phyloP scores from a whole-genome alignment of 331 rosid genomes.

The Acacia pycnantha region DNA sequence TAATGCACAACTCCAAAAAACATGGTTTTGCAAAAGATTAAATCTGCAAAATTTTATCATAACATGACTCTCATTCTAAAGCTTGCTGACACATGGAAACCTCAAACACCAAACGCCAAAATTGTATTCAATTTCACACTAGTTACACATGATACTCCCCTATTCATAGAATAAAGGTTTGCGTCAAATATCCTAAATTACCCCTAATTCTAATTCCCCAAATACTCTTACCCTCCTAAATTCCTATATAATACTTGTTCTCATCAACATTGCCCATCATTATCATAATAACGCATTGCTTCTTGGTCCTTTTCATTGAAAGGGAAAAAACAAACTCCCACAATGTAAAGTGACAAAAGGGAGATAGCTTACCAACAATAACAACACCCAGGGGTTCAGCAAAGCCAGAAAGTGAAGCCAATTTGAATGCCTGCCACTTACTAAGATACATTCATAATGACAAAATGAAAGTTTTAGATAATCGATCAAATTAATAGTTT shows the following conservation, averaged over 20 bases:
- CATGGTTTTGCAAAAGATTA: not conserved
- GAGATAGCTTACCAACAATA: constrained; percentile 74
- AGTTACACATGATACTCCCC: not conserved
- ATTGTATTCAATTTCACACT: not conserved
- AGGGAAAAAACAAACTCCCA: constrained; percentile 25
- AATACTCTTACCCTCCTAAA: not conserved
- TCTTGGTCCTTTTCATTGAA: constrained; percentile 13
- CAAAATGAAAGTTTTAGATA: constrained; percentile 15
- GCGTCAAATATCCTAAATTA: not conserved
- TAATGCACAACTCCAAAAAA: not conserved
- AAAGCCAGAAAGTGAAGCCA: constrained; percentile 97
- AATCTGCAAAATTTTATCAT: not conserved
- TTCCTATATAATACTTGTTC: not conserved
- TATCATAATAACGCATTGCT: constrained; percentile 5
- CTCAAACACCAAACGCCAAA: not conserved
- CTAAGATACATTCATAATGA: constrained; percentile 44
- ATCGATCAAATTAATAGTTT: constrained; percentile 22
- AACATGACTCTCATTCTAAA: constrained; percentile 22
- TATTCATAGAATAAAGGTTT: not conserved
- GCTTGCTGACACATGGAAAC: not conserved
- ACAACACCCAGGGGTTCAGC: constrained; percentile 97
- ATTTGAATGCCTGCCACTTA: constrained; percentile 99
- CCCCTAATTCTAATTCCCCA: not conserved
- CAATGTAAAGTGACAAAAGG: constrained; percentile 19
- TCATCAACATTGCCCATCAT: not conserved